A percentile compares a stretch with the other conserved stretches of the same genome.
Conservation (phyloP, 2,329 filamentous ascomycete genomes). For the Aspergillus melleus region DNA sequence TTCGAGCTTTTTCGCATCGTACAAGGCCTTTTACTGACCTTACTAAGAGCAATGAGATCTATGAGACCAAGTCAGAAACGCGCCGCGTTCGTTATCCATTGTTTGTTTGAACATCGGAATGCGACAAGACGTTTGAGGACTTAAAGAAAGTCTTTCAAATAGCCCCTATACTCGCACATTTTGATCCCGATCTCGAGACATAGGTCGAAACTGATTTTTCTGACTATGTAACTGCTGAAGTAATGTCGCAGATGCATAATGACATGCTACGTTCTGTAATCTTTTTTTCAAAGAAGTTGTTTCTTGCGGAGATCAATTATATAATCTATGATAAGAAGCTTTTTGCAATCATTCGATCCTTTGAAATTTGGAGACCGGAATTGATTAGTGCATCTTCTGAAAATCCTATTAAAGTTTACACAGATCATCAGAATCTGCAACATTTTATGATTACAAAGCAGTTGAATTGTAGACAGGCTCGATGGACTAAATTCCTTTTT, state of each 20-base stretch:
- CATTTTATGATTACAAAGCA: conserved; percentile 26
- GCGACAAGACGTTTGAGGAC: background rate
- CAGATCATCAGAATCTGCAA: conserved; percentile 29
- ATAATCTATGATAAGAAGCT: conserved; percentile 34
- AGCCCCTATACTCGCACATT: background rate
- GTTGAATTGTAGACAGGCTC: conserved; percentile 13
- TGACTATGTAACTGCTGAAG: background rate
- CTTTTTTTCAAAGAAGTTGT: conserved; percentile 25
- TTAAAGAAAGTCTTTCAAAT: background rate
- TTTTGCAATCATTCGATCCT: conserved; percentile 25
- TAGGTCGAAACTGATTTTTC: background rate
- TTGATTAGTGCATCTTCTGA: conserved; percentile 9
- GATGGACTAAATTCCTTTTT: conserved; percentile 9
- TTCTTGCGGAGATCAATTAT: conserved; percentile 25
- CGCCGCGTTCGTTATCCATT: background rate
- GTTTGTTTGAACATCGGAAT: background rate
- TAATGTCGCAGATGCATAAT: background rate
- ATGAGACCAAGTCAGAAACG: background rate
- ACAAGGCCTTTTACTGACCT: background rate
- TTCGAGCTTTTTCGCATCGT: background rate
- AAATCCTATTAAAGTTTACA: conserved; percentile 17
- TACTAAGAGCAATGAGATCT: background rate
- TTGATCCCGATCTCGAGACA: background rate
- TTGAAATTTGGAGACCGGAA: conserved; percentile 24
- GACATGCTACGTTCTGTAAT: background rate